A percentile compares a stretch with the other conserved stretches of the same genome.
Conservation (phyloP, 192 early-diverging fungal species). For the Coemansia guatemalensis region DNA sequence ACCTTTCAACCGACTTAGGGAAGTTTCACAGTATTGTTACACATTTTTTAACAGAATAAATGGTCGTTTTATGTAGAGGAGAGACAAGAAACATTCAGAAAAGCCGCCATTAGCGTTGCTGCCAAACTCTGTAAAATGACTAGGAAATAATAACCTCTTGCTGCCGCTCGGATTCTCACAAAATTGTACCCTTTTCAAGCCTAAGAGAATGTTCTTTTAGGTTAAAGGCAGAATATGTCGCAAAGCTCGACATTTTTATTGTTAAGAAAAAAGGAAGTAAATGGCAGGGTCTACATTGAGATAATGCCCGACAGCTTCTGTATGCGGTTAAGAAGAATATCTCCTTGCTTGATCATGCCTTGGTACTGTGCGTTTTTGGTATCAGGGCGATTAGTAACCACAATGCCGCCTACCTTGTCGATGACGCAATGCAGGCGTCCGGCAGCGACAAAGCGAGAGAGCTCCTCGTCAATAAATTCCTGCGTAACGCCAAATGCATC, state of each 20-base stretch:
- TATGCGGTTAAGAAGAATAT: slow-evolving; percentile 89
- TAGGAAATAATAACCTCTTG: background rate
- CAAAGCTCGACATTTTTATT: background rate
- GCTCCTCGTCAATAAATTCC: slow-evolving; percentile 95
- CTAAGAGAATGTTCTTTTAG: no score
- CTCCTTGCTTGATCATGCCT: slow-evolving; percentile 93
- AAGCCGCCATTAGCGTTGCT: background rate
- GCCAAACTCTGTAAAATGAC: background rate
- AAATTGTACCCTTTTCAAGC: no score
- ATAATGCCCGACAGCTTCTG: slow-evolving; percentile 96
- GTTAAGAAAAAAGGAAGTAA: background rate
- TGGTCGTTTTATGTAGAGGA: background rate
- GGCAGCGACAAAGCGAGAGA: slow-evolving; percentile 92
- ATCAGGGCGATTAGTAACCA: slow-evolving; percentile 97
- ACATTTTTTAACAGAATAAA: background rate
- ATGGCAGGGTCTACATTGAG: slow-evolving; percentile 61
- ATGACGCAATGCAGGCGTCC: slow-evolving; percentile 98
- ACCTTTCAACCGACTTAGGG: background rate
- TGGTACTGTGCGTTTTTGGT: slow-evolving; percentile 99
- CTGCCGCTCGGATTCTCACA: background rate
- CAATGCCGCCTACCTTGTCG: slow-evolving; percentile 97
- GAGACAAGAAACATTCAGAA: background rate
- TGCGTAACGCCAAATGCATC: slow-evolving; percentile 93
- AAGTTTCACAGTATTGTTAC: background rate
- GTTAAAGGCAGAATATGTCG: background rate